Conservation (phyloP, 2,329 filamentous ascomycete species). For the Ilyonectria sp. region DNA sequence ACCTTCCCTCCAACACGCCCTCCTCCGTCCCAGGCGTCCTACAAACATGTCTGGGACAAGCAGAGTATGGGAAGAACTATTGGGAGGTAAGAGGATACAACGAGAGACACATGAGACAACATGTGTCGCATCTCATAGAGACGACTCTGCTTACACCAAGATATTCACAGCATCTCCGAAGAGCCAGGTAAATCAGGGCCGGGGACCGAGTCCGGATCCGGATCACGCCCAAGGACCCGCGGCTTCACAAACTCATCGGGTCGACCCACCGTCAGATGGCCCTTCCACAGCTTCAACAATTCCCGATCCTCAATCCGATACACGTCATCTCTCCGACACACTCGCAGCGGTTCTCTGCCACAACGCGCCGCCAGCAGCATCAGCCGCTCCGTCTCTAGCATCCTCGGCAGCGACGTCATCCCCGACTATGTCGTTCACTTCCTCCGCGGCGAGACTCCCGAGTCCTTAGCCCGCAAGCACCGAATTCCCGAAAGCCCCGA, state of each 20-base stretch:
- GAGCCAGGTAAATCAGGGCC: constrained; percentile 40
- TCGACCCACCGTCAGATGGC: constrained; percentile 46
- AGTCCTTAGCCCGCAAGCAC: constrained; percentile 64
- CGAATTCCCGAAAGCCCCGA: constrained; percentile 47
- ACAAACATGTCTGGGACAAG: constrained; percentile 43
- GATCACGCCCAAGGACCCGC: constrained; percentile 40
- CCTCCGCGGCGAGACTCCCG: constrained; percentile 69
- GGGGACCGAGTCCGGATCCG: constrained; percentile 31
- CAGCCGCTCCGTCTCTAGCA: constrained; percentile 49
- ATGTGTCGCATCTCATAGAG: background rate
- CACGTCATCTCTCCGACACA: constrained; percentile 39
- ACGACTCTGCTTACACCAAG: constrained; percentile 15
- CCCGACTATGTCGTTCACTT: constrained; percentile 71
- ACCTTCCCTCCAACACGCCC: constrained; percentile 36
- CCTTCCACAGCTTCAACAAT: constrained; percentile 49
- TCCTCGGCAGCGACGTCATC: constrained; percentile 62
- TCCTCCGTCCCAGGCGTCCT: constrained; percentile 28
- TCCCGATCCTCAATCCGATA: constrained; percentile 46
- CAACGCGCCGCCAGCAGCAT: constrained; percentile 48
- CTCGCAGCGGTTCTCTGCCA: constrained; percentile 42
- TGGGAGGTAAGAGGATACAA: constrained; percentile 40
- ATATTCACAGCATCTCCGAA: constrained; percentile 41
- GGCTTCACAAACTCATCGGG: constrained; percentile 47
- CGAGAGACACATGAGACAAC: background rate
- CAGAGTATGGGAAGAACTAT: constrained; percentile 45